phyloP scores from a whole-genome alignment of 2,329 filamentous ascomycete genomes.

The Xylariomycetidae sp. region DNA sequence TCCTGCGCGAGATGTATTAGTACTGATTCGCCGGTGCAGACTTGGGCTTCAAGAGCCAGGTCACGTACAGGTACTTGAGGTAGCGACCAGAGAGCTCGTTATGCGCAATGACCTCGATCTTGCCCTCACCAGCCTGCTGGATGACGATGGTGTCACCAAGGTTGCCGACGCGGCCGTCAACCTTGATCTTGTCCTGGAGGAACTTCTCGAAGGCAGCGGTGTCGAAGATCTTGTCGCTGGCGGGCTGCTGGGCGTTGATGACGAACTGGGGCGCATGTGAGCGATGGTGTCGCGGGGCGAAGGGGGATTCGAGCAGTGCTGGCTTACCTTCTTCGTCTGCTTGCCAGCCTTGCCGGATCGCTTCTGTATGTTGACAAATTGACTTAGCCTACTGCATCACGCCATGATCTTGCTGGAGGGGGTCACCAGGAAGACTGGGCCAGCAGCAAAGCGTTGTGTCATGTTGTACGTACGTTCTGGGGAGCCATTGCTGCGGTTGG shows the following conservation, averaged over 20 bases:
- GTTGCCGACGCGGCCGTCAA: conserved; percentile 96
- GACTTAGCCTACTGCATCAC: conserved; percentile 95
- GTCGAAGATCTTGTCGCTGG: conserved; percentile 99
- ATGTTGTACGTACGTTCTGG: conserved; percentile 73
- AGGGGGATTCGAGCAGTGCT: conserved; percentile 1
- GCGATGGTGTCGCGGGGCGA: background rate
- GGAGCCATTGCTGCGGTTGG: conserved; percentile 67
- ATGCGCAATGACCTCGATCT: conserved; percentile 96
- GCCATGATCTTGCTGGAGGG: conserved; percentile 41
- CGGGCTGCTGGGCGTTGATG: conserved; percentile 98
- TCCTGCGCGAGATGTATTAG: conserved; percentile 46
- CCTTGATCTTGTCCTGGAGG: conserved; percentile 99
- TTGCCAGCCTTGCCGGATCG: conserved; percentile 64
- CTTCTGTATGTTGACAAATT: conserved; percentile 53
- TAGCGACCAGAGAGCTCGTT: conserved; percentile 98
- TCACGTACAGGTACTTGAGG: conserved; percentile 95
- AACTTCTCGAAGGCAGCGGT: conserved; percentile 99
- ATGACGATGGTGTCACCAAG: conserved; percentile 90
- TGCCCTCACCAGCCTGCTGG: conserved; percentile 87
- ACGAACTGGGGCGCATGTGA: conserved; percentile 61
- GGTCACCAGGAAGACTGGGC: conserved; percentile 43
- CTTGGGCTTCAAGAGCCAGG: background rate
- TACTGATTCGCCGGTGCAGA: background rate
- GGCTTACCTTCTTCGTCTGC: conserved; percentile 75
- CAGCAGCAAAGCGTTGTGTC: conserved; percentile 94